Evolutionary conservation across 2,329 filamentous ascomycete species (phyloP), one percentile per base, ranked within the genome.

Genomic region (Cladosporium phlei): DNA sequence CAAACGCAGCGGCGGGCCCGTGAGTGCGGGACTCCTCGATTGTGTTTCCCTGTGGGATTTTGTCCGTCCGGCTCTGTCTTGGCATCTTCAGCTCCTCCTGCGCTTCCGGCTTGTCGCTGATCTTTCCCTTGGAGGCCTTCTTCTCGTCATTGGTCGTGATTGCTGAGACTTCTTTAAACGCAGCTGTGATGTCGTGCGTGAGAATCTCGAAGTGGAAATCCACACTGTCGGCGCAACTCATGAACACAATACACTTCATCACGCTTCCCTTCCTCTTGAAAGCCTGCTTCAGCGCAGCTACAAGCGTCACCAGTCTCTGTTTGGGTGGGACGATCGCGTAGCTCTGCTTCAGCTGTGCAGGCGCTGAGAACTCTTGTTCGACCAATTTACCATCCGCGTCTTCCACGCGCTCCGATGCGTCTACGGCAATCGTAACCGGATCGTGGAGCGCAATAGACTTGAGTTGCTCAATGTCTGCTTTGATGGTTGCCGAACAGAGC

Each of bases 171-270:
- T 8, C 40, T n/a, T 65, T 68, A 7, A 71, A 81, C 11, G 55
- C 42, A 17, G 52, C 52, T 14, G 49, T 27, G 24, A 62, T 53
- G 39, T 67, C 66, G 14, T 68, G 69, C 5, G 75, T 83, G 48
- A 98, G 79, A 3, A 95, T 71, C 51, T 94, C 86, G 64, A 89
- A 97, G 65, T 97, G 91, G 59, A 96, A 98, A 64, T 98, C 89
- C 49, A 97, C 93, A 1, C 88, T 93, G 65, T 98, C 93, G 16
- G 93, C 90, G 60, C 93, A 98, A 9, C 91, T 95, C 38, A 98
- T 86, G 69, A 98, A 98, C 27, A 98, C 77, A 51, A 98, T 96
- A 17, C 86, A 87, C 67, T 98, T 97, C 87, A 95, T 96, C 14
- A 95, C 86, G 1, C 88, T 88, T 0, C 89, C 91, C 65, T 86